These are phyloP conservation scores for Talaromyces sp. DNA, from an alignment of 2,329 filamentous ascomycete genomes.

Conservation along the genomic window DNA sequence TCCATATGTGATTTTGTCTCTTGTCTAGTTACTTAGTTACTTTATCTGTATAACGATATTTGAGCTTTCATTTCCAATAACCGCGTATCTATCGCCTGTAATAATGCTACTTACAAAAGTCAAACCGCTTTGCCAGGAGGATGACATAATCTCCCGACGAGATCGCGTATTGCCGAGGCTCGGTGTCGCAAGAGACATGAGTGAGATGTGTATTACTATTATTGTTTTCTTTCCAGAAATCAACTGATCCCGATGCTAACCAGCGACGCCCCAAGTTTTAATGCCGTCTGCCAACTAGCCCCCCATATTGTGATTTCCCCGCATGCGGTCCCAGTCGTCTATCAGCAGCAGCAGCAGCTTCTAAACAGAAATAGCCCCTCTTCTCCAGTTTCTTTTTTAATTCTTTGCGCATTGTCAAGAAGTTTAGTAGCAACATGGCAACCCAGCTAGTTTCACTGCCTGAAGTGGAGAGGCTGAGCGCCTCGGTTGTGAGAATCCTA, in stretches of 20 bases:
- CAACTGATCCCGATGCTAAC: not conserved
- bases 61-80: not conserved
- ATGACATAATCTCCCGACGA: constrained; percentile 12
- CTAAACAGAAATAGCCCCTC: not conserved
- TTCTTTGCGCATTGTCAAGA: not conserved
- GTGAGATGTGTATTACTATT: not conserved
- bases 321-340: not conserved
- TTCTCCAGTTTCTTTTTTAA: not conserved
- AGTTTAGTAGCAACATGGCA: constrained; percentile 46
- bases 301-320: not conserved
- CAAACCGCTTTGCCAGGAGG: not conserved
- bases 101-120: not conserved
- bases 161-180: constrained; percentile 17
- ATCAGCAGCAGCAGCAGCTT: not conserved
- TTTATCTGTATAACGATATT: constrained; percentile 32
- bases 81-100: not conserved
- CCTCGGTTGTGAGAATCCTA: constrained; percentile 74
- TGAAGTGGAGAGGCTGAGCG: constrained; percentile 72
- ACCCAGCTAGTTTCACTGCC: constrained; percentile 61
- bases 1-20: constrained; percentile 22
- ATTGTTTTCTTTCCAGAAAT: not conserved
- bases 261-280: not conserved
- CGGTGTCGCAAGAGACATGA: not conserved
- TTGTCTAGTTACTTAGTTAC: constrained; percentile 32
- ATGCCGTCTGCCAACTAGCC: not conserved